Evolutionary conservation across 768 basidiomycete genomes (phyloP).

Genomic region (Russula ochroleuca): DNA sequence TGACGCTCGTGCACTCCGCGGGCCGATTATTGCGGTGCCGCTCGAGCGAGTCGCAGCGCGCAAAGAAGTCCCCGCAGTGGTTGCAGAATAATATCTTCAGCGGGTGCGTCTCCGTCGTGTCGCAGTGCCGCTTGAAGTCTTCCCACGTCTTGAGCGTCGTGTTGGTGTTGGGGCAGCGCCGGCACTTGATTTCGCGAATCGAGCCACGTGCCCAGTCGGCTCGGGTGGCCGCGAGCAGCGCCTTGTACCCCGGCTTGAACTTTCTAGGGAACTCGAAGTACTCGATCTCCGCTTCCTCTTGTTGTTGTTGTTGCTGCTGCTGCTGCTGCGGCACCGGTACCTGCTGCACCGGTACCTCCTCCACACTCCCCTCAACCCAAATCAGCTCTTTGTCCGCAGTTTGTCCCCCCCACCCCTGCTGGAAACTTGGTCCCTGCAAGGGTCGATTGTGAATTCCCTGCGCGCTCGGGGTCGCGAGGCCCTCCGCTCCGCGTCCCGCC

Average conservation of each 20-base stretch:
- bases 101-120: not conserved
- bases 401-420: not conserved
- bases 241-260: not conserved
- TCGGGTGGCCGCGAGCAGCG: not conserved
- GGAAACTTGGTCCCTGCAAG: not conserved
- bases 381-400: not conserved
- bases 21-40: not conserved
- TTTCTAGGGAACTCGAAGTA: not conserved
- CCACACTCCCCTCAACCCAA: not conserved
- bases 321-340: not conserved
- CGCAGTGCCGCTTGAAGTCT: not conserved
- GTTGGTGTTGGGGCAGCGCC: not conserved
- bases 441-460: not conserved
- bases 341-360: not conserved
- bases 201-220: not conserved
- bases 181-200: not conserved
- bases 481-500: conserved; percentile 1
- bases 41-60: not conserved
- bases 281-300: not conserved
- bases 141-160: not conserved
- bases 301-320: no score
- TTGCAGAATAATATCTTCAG: not conserved
- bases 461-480: not conserved
- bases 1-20: not conserved
- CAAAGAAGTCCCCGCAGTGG: not conserved